Base-by-base conservation (phyloP, 768 basidiomycete species). In the Pulveroboletus sp. region DNA sequence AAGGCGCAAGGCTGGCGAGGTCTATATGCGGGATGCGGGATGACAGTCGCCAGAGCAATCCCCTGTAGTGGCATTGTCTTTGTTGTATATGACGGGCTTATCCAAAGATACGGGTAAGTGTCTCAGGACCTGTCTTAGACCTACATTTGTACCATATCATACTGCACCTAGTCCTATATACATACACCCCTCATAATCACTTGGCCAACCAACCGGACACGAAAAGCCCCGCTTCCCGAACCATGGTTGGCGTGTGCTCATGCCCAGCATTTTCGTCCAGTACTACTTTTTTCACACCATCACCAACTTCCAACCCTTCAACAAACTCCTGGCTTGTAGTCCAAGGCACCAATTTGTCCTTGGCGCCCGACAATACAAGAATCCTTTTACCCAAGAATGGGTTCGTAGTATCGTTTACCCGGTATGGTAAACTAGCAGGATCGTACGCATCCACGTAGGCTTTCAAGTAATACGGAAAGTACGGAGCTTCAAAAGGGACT, bases 51-150 rank as follows among this genome's bases (percentile, higher is more conserved):
- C 24, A 74, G 89, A 58, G 81, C 85, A 14, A 83, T 89, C 43
- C 92, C 91, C 7, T 90, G 89, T 62, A 90, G 87, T 56, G 93
- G 88, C 1, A 77, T 94, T 47, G 94, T 94, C 51, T 95, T 97
- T 61, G 71, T 90, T 60, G 86, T 95, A 58, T 95, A 93, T 59
- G 87, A 94, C 62, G 82, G 81, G 23, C 71, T 94, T 53, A 74
- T 66, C 49, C 68, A 66, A 50, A 58, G 69, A 43, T 80, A 78
- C 66, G 74, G 75, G 23, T 44, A 35, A 48, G n/a, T 27, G 25
- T 27, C n/a, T 27, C 25, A 27, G 5, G 5, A 27, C 5, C 25
- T 27, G 5, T 5, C 25, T 9, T 48, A 25, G 29, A 27, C 20
- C 21, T 33, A 35, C 34, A 47, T 23, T 21, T 58, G 32, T 53